phyloP scores from a whole-genome alignment of 257 asterid genomes.

The Solanum tarapatanum region DNA sequence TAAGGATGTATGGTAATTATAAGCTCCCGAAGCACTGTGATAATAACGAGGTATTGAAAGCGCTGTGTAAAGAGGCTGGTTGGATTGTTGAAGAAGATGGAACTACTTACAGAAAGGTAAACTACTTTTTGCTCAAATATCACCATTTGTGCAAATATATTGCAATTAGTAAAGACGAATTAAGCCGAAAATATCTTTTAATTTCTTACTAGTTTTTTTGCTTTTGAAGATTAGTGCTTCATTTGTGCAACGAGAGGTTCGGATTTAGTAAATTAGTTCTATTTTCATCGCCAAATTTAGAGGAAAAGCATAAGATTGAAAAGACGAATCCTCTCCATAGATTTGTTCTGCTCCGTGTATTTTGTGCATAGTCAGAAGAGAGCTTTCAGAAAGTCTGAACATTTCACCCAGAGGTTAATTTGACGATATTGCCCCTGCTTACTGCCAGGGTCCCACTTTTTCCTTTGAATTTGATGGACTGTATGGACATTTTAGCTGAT shows the following conservation, averaged over 20 bases:
- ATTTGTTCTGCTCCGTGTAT: background rate
- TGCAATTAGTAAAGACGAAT: background rate
- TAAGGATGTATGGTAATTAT: slow-evolving; percentile 80
- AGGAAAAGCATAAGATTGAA: background rate
- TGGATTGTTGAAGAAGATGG: slow-evolving; percentile 94
- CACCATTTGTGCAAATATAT: background rate
- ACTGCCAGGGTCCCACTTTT: background rate
- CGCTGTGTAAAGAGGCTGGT: slow-evolving; percentile 90
- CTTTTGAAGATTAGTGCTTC: background rate
- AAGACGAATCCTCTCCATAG: background rate
- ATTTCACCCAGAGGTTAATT: background rate
- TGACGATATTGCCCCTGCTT: background rate
- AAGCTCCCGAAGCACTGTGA: slow-evolving; percentile 96
- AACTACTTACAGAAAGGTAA: slow-evolving; percentile 81
- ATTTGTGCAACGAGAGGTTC: background rate
- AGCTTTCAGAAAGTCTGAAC: background rate
- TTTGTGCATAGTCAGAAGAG: background rate
- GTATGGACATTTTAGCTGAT: background rate
- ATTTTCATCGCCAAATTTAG: background rate
- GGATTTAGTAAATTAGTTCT: background rate
- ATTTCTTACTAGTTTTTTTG: background rate
- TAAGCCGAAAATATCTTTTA: background rate
- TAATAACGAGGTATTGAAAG: slow-evolving; percentile 89
- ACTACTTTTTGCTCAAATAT: background rate
- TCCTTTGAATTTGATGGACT: background rate